phyloP scores from a whole-genome alignment of 352 stramenopile species.

The Phytophthora vignae region DNA sequence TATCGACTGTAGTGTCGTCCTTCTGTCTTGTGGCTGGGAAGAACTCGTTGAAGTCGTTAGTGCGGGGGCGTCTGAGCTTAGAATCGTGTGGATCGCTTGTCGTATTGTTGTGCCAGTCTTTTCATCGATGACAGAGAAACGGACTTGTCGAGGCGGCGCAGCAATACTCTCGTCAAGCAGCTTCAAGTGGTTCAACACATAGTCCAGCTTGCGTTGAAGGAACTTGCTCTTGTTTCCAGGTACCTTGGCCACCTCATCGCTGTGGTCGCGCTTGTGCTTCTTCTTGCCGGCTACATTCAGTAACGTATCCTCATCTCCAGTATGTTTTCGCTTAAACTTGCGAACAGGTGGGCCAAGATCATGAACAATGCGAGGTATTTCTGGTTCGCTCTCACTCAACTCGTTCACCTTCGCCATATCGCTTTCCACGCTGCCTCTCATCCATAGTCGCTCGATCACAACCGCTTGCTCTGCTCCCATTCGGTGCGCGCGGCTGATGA shows the following conservation, averaged over 20 bases:
- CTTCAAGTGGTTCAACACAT: slow-evolving; percentile 48
- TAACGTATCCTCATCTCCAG: slow-evolving; percentile 1
- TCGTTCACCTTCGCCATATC: slow-evolving; percentile 64
- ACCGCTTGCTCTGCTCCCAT: slow-evolving; percentile 93
- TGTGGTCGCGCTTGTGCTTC: slow-evolving; percentile 28
- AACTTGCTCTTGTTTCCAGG: slow-evolving; percentile 39
- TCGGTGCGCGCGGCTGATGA: slow-evolving; percentile 94
- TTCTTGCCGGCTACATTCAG: slow-evolving; percentile 36
- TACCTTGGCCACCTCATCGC: slow-evolving; percentile 10
- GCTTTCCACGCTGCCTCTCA: slow-evolving; percentile 80
- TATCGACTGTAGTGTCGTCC: background rate
- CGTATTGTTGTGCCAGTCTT: slow-evolving; percentile 32
- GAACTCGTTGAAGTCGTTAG: slow-evolving; percentile 12
- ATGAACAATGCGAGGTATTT: slow-evolving; percentile 13
- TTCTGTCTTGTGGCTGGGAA: background rate
- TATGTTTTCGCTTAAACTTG: slow-evolving; percentile 23
- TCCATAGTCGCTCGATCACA: slow-evolving; percentile 91
- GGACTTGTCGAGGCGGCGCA: slow-evolving; percentile 39
- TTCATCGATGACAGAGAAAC: slow-evolving; percentile 45
- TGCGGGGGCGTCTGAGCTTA: background rate
- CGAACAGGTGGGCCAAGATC: slow-evolving; percentile 17
- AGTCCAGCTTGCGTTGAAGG: slow-evolving; percentile 45
- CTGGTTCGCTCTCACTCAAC: slow-evolving; percentile 6
- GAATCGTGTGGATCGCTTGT: slow-evolving; percentile 35
- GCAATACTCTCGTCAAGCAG: slow-evolving; percentile 33